Conservation (phyloP, 1,139 yeast species). For the Pichia sp. region DNA sequence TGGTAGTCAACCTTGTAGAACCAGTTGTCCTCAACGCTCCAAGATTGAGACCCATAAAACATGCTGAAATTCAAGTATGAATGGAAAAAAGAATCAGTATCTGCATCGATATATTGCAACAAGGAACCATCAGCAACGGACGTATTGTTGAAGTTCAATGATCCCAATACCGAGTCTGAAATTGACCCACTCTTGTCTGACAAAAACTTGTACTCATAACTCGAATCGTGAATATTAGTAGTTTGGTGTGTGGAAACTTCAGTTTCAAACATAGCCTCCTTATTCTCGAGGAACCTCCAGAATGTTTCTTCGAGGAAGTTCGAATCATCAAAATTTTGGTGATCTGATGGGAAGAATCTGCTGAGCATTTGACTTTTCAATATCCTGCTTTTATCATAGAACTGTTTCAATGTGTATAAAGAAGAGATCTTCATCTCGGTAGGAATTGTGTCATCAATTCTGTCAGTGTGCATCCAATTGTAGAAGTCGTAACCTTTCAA, state of each 20-base stretch:
- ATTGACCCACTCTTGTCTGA: constrained; percentile 5
- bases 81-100: constrained; percentile 25
- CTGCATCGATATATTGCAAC: constrained; percentile 30
- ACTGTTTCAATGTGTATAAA: constrained; percentile 42
- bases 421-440: constrained; percentile 35
- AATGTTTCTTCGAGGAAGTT: constrained; percentile 37
- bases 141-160: constrained; percentile 70
- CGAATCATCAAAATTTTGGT: constrained; percentile 9
- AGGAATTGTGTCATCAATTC: constrained; percentile 32
- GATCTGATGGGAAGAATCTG: constrained; percentile 5
- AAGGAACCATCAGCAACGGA: constrained; percentile 47
- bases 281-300: constrained; percentile 38
- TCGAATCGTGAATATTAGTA: constrained; percentile 41
- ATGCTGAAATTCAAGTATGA: constrained; percentile 58
- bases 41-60: constrained; percentile 64
- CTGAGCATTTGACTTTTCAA: constrained; percentile 15
- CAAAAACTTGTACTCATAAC: constrained; percentile 28
- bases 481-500: constrained; percentile 29
- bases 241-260: constrained; percentile 44
- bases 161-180: constrained; percentile 28
- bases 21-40: constrained; percentile 75
- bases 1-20: constrained; percentile 61
- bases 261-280: constrained; percentile 34
- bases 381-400: constrained; percentile 40
- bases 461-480: constrained; percentile 31